Conservation (phyloP, 768 basidiomycete genomes). For the Trametes meyenii region DNA sequence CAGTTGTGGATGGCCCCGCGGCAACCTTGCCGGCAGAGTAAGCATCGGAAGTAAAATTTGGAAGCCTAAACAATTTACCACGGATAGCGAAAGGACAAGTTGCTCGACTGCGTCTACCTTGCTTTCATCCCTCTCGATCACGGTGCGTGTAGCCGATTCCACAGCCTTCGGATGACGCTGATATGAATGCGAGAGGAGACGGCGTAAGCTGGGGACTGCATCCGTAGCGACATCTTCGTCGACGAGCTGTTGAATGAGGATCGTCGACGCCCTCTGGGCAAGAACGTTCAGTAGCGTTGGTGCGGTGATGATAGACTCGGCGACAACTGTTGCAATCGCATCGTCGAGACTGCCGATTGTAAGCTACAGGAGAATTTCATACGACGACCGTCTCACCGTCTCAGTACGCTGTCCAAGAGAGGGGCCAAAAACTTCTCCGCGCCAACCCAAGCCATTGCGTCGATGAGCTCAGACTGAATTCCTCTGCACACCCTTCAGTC, state of each 20-base stretch:
- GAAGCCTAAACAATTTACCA: constrained; percentile 40
- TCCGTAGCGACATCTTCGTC: neutral
- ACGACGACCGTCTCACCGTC: constrained; percentile 37
- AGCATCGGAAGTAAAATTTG: too few relatives aligned
- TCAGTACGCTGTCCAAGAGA: constrained; percentile 45
- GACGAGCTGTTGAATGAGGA: constrained; percentile 23
- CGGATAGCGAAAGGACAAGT: constrained; percentile 59
- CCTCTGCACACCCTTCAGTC: constrained; percentile 35
- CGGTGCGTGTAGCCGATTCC: constrained; percentile 42
- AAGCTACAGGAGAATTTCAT: neutral
- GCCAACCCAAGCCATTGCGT: constrained; percentile 49
- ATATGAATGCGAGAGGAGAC: constrained; percentile 57
- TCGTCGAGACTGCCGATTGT: constrained; percentile 37
- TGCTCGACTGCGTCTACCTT: constrained; percentile 51
- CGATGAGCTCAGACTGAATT: constrained; percentile 50
- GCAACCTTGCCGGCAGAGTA: constrained; percentile 12
- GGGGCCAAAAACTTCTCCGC: constrained; percentile 60
- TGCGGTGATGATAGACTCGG: constrained; percentile 36
- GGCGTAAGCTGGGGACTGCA: constrained; percentile 7
- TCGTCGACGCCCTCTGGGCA: constrained; percentile 21
- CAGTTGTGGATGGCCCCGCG: constrained; percentile 8
- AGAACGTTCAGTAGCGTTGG: constrained; percentile 27
- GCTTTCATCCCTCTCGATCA: constrained; percentile 36
- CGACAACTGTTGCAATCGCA: constrained; percentile 30
- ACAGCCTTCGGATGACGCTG: constrained; percentile 65